A percentile compares a stretch with the other conserved stretches of the same genome.
Conservation (phyloP, 192 early-diverging fungal species). For the Coemansia sp. region DNA sequence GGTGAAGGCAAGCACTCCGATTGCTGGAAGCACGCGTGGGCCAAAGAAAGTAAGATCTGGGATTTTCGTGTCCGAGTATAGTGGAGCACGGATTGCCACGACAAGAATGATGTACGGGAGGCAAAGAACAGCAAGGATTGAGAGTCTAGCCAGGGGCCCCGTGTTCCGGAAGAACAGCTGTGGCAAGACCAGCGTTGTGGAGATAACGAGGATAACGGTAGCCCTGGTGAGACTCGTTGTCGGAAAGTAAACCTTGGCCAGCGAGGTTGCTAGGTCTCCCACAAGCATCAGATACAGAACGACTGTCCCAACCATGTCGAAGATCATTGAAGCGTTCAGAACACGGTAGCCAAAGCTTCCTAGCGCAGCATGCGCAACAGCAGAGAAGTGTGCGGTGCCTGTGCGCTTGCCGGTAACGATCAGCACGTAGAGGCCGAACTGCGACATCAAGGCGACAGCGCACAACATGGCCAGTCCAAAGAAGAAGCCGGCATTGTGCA, state of each 20-base stretch:
- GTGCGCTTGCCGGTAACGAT: slow-evolving; percentile 57
- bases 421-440: slow-evolving; percentile 59
- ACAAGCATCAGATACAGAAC: slow-evolving; percentile 40
- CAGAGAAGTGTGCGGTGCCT: slow-evolving; percentile 58
- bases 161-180: slow-evolving; percentile 62
- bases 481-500: slow-evolving; percentile 60
- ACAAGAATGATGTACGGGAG: slow-evolving; percentile 62
- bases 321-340: slow-evolving; percentile 59
- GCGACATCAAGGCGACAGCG: slow-evolving; percentile 54
- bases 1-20: slow-evolving; percentile 65
- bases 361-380: slow-evolving; percentile 54
- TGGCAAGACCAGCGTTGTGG: slow-evolving; percentile 49
- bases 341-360: slow-evolving; percentile 59
- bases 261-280: slow-evolving; percentile 25
- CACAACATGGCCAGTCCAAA: slow-evolving; percentile 58
- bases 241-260: slow-evolving; percentile 20
- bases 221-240: slow-evolving; percentile 11
- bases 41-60: slow-evolving; percentile 53
- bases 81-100: slow-evolving; percentile 56
- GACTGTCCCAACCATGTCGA: slow-evolving; percentile 58
- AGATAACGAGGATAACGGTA: slow-evolving; percentile 14
- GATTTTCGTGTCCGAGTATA: slow-evolving; percentile 49
- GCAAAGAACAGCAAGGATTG: slow-evolving; percentile 58
- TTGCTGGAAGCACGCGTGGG: slow-evolving; percentile 60
- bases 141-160: slow-evolving; percentile 59